Evolutionary conservation across 257 asterid genomes (phyloP), one percentile per base, ranked within the genome.

Genomic region (Primulina tabacum): DNA sequence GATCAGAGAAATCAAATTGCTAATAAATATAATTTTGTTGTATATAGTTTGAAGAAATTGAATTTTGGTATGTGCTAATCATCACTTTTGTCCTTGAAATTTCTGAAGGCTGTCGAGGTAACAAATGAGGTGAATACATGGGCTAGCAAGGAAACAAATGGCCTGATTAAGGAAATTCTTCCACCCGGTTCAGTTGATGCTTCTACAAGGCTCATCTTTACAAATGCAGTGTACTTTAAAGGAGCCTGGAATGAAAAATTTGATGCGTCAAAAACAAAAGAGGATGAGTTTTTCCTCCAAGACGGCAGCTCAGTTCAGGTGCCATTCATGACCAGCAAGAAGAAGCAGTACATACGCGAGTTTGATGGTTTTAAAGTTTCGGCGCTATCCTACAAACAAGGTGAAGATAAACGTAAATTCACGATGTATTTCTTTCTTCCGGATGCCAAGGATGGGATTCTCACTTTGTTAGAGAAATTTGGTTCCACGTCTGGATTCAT

Each of bases 141-240:
- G 87, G 85, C 84, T 7, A 87, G 80, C 67, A 82, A 80, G 78
- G 79, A 80, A 82, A 84, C 89, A 12, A 77, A 71, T 38, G 86
- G 89, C 65, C 78, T 84, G 6, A 81, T 84, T 82, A 72, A 79
- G 73, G 84, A 81, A 18, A 32, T 84, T 57, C 84, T 84, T 60
- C 86, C 86, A 9, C 18, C 79, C 16, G 85, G 68, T 64, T 73
- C 85, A 55, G 77, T 84, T 6, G 83, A 81, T 69, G 72, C 84
- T 30, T 28, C 80, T 1, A 85, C 89, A 0, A 73, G 82, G 79
- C 87, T 85, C 28, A 66, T 85, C 70, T 69, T 85, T 12, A 76
- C 87, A 4, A 85, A 85, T 32, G 89, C 87, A 21, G 72, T 85
- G 58, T 85, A 85, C 59, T 85, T 80, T 64, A 85, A 85, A 85